Percentiles rank a stretch among this genome's conserved stretches.
These are phyloP conservation scores for Fusarium decemcellulare DNA, from an alignment of 2,329 filamentous ascomycete genomes.

Conservation along the genomic window DNA sequence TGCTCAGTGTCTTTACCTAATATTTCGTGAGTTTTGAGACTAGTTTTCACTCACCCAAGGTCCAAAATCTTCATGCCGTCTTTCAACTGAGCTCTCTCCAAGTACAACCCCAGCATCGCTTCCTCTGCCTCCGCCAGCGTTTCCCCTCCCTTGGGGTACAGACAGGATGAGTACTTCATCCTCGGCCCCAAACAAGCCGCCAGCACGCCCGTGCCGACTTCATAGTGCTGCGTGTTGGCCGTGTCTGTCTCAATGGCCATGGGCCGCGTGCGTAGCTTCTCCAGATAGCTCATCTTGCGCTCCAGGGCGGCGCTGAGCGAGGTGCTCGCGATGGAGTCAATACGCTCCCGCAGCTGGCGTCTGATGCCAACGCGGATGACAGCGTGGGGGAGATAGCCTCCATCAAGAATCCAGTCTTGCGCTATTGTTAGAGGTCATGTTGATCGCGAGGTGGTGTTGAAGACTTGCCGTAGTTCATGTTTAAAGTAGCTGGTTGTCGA, in stretches of 20 bases:
- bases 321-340: conserved; percentile 67
- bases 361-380: conserved; percentile 77
- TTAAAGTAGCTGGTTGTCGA: not conserved
- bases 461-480: conserved; percentile 34
- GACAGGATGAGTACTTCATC: conserved; percentile 80
- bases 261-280: conserved; percentile 69
- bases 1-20: not conserved
- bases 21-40: too few species aligned
- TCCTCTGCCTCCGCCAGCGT: conserved; percentile 77
- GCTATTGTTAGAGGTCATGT: not conserved
- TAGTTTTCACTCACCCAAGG: conserved; percentile 63
- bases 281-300: conserved; percentile 75
- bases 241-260: conserved; percentile 78
- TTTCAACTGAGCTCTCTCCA: conserved; percentile 70
- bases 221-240: conserved; percentile 80
- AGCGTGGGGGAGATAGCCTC: conserved; percentile 74
- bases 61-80: conserved; percentile 75
- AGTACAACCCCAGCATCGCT: conserved; percentile 75
- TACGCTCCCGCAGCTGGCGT: conserved; percentile 73
- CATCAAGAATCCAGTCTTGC: conserved; percentile 72
- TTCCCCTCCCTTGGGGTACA: conserved; percentile 74
- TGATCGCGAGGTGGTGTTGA: not conserved
- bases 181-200: conserved; percentile 73
- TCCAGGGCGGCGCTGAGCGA: conserved; percentile 67
- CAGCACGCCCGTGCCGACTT: conserved; percentile 77